Evolutionary conservation across 1,284 basidiomycete species (phyloP), one percentile per base, ranked within the genome.

Genomic region (Schizophyllum commune): DNA sequence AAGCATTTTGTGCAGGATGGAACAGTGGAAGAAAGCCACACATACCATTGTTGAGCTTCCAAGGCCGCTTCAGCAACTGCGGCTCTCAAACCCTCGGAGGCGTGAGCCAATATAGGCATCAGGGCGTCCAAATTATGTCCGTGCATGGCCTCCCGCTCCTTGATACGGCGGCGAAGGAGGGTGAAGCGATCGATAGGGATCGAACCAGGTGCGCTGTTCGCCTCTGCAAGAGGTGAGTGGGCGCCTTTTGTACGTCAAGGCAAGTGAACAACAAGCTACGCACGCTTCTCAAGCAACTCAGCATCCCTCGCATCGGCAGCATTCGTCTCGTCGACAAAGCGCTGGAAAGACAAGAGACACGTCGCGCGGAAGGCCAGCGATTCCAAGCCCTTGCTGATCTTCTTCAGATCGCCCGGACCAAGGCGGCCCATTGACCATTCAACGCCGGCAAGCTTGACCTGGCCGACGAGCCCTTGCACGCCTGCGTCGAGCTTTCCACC

Each of bases 361-460:
- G 13, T 70, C 71, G 20, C 76, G 76, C 47, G 9, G 17, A 21
- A 52, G 15, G 33, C 17, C 34, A 51, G 21, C 20, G 33, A 58
- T 11, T 55, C 58, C 7, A 53, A 19, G n/a, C 5, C 13, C 61
- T 1, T 13, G 39, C 27, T 60, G 8, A 58, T n/a, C 21, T 27
- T 69, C 65, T 76, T 78, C 32, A 84, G 70, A 62, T 86, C 84
- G 7, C 74, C 72, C 2, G 82, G 81, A 54, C 81, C 83, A 65
- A 84, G 79, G 7, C 79, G 73, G 4, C 84, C 83, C 63, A 79
- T 75, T 34, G 78, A 83, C 58, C 83, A 75, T 66, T 86, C 84
- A 5, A 80, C 70, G 60, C 81, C 79, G 1, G 82, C 75, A 64
- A 84, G 74, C 19, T 73, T 73, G 53, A 79, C 74, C 64, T 80